Conservation (phyloP, 768 basidiomycete species). For the Tephrocybe sp. region DNA sequence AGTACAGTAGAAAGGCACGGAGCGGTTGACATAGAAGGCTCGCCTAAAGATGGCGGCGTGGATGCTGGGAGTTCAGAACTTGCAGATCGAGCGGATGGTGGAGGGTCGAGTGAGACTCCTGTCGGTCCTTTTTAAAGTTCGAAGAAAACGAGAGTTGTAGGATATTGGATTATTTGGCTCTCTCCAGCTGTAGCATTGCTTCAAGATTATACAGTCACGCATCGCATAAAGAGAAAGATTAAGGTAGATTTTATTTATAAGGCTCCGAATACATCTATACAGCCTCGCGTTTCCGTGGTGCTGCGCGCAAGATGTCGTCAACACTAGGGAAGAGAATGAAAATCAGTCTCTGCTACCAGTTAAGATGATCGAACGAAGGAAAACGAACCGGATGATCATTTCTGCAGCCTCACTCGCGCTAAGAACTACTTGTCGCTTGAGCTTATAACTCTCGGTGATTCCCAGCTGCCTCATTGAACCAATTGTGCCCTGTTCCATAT, state of each 20-base stretch:
- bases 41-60: no score
- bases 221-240: no score
- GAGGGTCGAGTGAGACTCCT: no score
- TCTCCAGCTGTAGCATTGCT: no score
- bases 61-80: no score
- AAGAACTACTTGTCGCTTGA: conserved; percentile 92
- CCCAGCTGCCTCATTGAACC: conserved; percentile 88
- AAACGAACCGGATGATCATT: conserved; percentile 89
- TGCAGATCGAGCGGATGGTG: no score
- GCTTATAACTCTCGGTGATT: conserved; percentile 94
- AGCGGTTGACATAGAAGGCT: not conserved
- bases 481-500: conserved; percentile 85
- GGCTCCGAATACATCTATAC: conserved; percentile 35
- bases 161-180: no score
- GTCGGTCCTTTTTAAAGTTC: no score
- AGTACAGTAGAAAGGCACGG: not conserved
- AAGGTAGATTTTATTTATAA: no score
- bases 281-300: conserved; percentile 84
- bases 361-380: not conserved
- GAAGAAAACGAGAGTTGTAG: no score
- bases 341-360: not conserved
- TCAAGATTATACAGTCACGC: no score
- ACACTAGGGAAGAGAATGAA: conserved; percentile 50
- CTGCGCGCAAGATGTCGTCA: conserved; percentile 85
- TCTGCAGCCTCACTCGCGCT: conserved; percentile 96